Percentiles rank a stretch among this genome's conserved stretches.
Conservation (phyloP, 1,284 basidiomycete genomes). For the Neotropicomus parvogracilis region DNA sequence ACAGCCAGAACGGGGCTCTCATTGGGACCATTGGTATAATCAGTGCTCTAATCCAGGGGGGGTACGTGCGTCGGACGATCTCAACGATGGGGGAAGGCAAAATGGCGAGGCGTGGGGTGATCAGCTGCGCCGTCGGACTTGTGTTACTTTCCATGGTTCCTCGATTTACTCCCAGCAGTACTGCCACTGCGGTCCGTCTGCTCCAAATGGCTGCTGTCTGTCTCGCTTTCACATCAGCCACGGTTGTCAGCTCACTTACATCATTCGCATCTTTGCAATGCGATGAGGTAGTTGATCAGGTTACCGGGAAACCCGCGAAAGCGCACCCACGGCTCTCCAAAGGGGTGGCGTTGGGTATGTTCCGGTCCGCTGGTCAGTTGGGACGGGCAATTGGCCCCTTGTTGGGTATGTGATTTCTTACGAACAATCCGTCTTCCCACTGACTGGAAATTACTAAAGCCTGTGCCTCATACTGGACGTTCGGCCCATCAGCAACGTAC, state of each 20-base stretch:
- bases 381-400: conserved; percentile 87
- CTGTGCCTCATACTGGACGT: conserved; percentile 83
- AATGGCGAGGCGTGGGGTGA: conserved; percentile 76
- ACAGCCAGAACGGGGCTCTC: conserved; percentile 83
- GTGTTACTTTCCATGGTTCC: conserved; percentile 69
- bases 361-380: conserved; percentile 85
- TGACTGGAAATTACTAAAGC: conserved; percentile 42
- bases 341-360: conserved; percentile 80
- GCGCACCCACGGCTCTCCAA: conserved; percentile 70
- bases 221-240: conserved; percentile 87
- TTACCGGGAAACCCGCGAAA: conserved; percentile 51
- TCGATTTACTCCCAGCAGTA: conserved; percentile 42
- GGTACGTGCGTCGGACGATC: conserved; percentile 79
- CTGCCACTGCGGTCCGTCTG: conserved; percentile 50
- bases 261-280: conserved; percentile 84
- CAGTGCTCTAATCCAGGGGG: conserved; percentile 84
- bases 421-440: not conserved
- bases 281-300: conserved; percentile 62
- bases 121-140: conserved; percentile 67
- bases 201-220: conserved; percentile 75
- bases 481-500: conserved; percentile 80
- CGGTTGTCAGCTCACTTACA: conserved; percentile 87
- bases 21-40: conserved; percentile 87
- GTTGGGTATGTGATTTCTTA: conserved; percentile 51
- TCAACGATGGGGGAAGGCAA: conserved; percentile 68